phyloP scores from a whole-genome alignment of 2,329 filamentous ascomycete species.

The Trichoderma lentiforme region DNA sequence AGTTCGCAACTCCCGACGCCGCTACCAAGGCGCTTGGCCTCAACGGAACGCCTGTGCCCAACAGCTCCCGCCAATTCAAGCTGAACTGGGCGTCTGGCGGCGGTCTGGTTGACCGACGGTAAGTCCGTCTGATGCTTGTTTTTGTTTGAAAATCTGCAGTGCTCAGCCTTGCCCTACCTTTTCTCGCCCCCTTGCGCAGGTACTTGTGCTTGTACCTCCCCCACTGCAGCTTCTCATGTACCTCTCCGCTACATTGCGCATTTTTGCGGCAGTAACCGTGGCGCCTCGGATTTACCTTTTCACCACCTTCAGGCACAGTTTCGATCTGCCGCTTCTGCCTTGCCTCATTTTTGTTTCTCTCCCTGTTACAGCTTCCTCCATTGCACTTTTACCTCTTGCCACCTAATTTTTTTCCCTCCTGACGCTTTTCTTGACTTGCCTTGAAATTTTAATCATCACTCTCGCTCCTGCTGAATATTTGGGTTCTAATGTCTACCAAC shows the following conservation, averaged over 20 bases:
- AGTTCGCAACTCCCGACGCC: slow-evolving; percentile 78
- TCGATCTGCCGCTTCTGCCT: neutral
- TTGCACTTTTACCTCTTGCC: neutral
- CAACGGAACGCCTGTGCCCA: slow-evolving; percentile 86
- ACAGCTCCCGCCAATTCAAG: slow-evolving; percentile 94
- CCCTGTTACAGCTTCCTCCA: neutral
- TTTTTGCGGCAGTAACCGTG: slow-evolving; percentile 3
- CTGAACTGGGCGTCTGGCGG: slow-evolving; percentile 99
- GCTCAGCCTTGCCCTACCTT: neutral
- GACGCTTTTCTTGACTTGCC: neutral
- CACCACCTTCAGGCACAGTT: neutral
- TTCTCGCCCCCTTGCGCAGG: neutral
- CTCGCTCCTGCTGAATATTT: neutral
- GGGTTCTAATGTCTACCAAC: slow-evolving; percentile 10
- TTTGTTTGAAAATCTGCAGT: neutral
- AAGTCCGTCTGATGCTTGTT: slow-evolving; percentile 32
- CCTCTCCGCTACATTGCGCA: slow-evolving; percentile 10
- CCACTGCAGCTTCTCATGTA: neutral
- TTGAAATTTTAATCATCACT: neutral
- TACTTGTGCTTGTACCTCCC: slow-evolving; percentile 3
- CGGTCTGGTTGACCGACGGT: slow-evolving; percentile 90
- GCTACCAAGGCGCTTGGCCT: slow-evolving; percentile 87
- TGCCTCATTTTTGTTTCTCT: neutral
- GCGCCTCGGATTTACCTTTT: slow-evolving; percentile 18
- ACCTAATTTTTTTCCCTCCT: neutral